These are phyloP conservation scores for Recurvomyces mirabilis DNA, from an alignment of 495 filamentous ascomycete genomes.

Conservation along the genomic window DNA sequence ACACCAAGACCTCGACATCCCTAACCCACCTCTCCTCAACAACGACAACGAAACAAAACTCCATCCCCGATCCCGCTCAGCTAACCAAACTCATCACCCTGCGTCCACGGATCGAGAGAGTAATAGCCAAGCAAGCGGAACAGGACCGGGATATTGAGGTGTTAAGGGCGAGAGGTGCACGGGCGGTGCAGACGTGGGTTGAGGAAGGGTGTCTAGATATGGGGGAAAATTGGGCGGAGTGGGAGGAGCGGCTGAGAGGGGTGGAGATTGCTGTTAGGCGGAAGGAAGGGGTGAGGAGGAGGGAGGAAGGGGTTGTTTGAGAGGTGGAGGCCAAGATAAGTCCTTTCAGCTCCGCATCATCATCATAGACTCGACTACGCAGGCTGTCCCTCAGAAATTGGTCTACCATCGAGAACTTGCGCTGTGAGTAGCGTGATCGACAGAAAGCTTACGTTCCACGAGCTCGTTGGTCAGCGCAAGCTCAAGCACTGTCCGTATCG, in stretches of 20 bases:
- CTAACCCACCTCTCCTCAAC: conserved; percentile 66
- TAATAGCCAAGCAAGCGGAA: conserved; percentile 52
- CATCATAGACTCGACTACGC: no score
- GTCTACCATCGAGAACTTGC: no score
- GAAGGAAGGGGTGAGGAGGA: conserved; percentile 36
- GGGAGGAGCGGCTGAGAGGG: conserved; percentile 55
- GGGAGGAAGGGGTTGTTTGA: conserved; percentile 24
- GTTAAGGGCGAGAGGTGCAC: conserved; percentile 60
- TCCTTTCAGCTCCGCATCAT: no score
- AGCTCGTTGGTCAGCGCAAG: no score
- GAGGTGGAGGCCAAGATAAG: no score
- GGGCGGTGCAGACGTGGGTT: conserved; percentile 69
- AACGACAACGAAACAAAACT: not conserved
- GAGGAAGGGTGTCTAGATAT: conserved; percentile 56
- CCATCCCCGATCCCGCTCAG: conserved; percentile 20
- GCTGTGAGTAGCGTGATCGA: no score
- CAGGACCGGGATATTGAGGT: conserved; percentile 64
- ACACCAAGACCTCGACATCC: conserved; percentile 70
- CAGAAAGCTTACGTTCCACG: no score
- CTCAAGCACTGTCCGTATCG: no score
- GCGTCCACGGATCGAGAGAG: conserved; percentile 56
- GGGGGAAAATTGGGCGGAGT: conserved; percentile 62
- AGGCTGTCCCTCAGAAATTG: no score
- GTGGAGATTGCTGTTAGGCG: conserved; percentile 56
- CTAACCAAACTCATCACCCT: conserved; percentile 59